A percentile compares a stretch with the other conserved stretches of the same genome.
These are phyloP conservation scores for Sclerotinia minor DNA, from an alignment of 2,329 filamentous ascomycete species.

Conservation along the genomic window DNA sequence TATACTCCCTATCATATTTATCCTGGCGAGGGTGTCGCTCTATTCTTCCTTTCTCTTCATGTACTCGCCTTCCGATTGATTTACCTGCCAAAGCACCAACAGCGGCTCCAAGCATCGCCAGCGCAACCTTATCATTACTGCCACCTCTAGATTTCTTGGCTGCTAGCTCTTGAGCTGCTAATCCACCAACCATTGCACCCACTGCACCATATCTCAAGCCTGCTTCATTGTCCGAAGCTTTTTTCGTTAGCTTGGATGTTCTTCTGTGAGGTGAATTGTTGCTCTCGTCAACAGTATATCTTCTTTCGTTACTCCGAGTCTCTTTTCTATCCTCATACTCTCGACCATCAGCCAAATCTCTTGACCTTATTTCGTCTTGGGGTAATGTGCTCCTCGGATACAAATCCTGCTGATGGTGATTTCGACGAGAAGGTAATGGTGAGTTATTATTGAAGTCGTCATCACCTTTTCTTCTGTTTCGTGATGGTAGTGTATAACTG, in stretches of 20 bases:
- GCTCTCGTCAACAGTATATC: not conserved
- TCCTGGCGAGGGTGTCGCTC: not conserved
- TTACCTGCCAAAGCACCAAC: slow-evolving; percentile 12
- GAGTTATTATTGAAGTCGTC: no score
- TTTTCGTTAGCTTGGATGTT: not conserved
- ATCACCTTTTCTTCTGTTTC: not conserved
- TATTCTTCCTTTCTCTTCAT: not conserved
- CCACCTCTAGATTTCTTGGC: not conserved
- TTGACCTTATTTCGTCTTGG: not conserved
- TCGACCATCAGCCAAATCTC: not conserved
- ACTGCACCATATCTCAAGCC: slow-evolving; percentile 5
- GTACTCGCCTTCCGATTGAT: not conserved
- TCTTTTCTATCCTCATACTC: not conserved
- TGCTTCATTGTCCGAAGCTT: not conserved
- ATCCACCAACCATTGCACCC: slow-evolving; percentile 11
- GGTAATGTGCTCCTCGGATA: not conserved
- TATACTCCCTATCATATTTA: slow-evolving; percentile 11
- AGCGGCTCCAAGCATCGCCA: slow-evolving; percentile 4
- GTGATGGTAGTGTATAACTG: not conserved
- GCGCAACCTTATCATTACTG: slow-evolving; percentile 1
- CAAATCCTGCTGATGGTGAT: no score
- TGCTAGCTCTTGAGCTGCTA: slow-evolving; percentile 10
- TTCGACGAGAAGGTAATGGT: not conserved
- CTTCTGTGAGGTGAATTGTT: not conserved
- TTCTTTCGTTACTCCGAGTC: not conserved